A percentile compares a stretch with the other conserved stretches of the same genome.
These are phyloP conservation scores for Collybia mongolica DNA, from an alignment of 768 basidiomycete genomes.

Conservation along the genomic window DNA sequence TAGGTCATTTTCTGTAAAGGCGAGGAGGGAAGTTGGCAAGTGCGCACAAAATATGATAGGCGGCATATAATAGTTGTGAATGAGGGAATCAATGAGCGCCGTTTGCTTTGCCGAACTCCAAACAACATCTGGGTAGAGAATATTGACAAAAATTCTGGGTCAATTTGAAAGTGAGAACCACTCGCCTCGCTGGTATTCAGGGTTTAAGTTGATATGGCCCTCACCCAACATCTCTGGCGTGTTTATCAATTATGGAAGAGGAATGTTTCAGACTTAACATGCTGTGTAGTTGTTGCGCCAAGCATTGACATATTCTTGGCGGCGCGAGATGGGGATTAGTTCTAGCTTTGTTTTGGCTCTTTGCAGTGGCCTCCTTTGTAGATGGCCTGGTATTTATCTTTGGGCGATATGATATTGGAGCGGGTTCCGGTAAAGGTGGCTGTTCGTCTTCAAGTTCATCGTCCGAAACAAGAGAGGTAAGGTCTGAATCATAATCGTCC, in stretches of 20 bases:
- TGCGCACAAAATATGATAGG: slow-evolving; percentile 62
- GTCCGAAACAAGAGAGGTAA: slow-evolving; percentile 44
- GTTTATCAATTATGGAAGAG: neutral
- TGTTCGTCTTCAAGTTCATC: slow-evolving; percentile 34
- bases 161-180: neutral
- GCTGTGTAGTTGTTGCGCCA: slow-evolving; percentile 46
- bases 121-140: slow-evolving; percentile 46
- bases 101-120: slow-evolving; percentile 64
- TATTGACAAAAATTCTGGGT: neutral
- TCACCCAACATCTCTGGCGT: slow-evolving; percentile 45
- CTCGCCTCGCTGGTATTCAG: slow-evolving; percentile 66
- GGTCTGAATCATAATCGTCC: slow-evolving; percentile 38
- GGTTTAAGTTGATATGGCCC: slow-evolving; percentile 52
- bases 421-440: slow-evolving; percentile 3
- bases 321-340: slow-evolving; percentile 29
- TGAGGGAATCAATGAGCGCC: slow-evolving; percentile 60
- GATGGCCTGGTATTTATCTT: slow-evolving; percentile 5
- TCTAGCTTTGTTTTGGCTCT: slow-evolving; percentile 20
- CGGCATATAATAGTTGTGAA: slow-evolving; percentile 66
- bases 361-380: slow-evolving; percentile 16
- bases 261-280: slow-evolving; percentile 7
- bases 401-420: neutral
- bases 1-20: slow-evolving; percentile 1
- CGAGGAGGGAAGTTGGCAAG: neutral
- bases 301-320: slow-evolving; percentile 37